phyloP scores from a whole-genome alignment of 169 alveolate genomes.

The Eimeria zaria region DNA sequence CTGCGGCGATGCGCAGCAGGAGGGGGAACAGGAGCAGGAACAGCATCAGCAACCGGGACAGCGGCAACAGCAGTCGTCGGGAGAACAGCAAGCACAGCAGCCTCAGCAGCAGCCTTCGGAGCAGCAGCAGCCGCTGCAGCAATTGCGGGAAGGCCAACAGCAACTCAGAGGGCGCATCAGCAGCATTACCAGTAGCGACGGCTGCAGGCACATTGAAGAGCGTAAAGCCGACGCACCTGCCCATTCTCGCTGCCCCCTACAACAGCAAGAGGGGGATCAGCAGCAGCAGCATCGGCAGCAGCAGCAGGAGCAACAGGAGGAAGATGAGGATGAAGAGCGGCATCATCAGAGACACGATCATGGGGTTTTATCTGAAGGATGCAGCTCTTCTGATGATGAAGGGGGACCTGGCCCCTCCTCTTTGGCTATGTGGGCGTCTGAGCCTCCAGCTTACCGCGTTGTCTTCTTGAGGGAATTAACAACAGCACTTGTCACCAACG shows the following conservation, averaged over 20 bases:
- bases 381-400: not conserved
- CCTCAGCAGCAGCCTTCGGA: not conserved
- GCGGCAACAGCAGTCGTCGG: conserved; percentile 33
- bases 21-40: conserved; percentile 10
- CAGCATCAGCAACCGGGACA: not conserved
- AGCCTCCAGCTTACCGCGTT: conserved; percentile 48
- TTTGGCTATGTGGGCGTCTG: conserved; percentile 23
- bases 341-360: conserved; percentile 10
- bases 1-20: not conserved
- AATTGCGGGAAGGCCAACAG: conserved; percentile 25
- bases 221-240: not conserved
- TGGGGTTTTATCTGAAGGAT: not conserved
- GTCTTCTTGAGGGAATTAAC: conserved; percentile 69
- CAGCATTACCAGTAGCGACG: not conserved
- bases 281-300: conserved; percentile 11
- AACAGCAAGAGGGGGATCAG: not conserved
- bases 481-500: conserved; percentile 75
- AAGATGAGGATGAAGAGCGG: not conserved
- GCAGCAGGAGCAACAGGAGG: not conserved
- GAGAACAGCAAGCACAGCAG: too few relatives aligned
- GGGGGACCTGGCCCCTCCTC: not conserved
- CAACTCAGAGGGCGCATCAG: not conserved
- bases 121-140: conserved; percentile 44
- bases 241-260: not conserved
- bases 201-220: not conserved